Base-by-base conservation (phyloP, 1,139 yeast genomes). In the Yamadazyma blattariae region DNA sequence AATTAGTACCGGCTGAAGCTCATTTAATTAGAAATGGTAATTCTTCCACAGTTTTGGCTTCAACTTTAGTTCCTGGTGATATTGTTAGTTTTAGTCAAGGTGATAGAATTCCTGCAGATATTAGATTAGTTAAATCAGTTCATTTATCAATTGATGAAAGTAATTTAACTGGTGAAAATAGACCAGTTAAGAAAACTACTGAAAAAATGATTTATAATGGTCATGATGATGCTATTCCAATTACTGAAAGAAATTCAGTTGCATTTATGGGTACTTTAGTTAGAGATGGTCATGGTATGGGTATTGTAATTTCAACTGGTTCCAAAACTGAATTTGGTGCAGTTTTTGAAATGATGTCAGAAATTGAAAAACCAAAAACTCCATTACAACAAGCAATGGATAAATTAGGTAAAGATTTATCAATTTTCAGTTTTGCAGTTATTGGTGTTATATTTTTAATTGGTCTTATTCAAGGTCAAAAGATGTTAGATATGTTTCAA, bases 201-300 rank as follows among this genome's bases (percentile, higher is more conserved):
- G 68, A 64, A 2, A 54, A 70, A 0, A 61, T 77, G 8, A 17
- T 25, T 7, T 34, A 35, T 5, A 39, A 42, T 30, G 45, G 41
- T 11, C 34, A 43, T 21, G 58, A 56, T 20, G 59, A 55, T 4
- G 15, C 42, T 10, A 50, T 57, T 7, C 77, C 83, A 10, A 70
- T 85, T 27, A 77, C 80, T 34, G 85, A 80, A 37, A 77, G 97
- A 54, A 61, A 62, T 14, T 79, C 82, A 42, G 84, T 89, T 47
- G 97, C 95, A 2, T 89, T 75, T 54, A 90, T 92, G 97, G 97
- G 97, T 30, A 90, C 98, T 2, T 71, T 92, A 49, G 97, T 90
- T 5, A 80, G 96, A 50, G 95, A 88, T 54, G 98, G 96, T 25
- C 89, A 85, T 51, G 98, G 97, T 14, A 56, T 82, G 3, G 98